These are phyloP conservation scores for Nicotiana rustica DNA, from an alignment of 305 asterid species.

Conservation along the genomic window DNA sequence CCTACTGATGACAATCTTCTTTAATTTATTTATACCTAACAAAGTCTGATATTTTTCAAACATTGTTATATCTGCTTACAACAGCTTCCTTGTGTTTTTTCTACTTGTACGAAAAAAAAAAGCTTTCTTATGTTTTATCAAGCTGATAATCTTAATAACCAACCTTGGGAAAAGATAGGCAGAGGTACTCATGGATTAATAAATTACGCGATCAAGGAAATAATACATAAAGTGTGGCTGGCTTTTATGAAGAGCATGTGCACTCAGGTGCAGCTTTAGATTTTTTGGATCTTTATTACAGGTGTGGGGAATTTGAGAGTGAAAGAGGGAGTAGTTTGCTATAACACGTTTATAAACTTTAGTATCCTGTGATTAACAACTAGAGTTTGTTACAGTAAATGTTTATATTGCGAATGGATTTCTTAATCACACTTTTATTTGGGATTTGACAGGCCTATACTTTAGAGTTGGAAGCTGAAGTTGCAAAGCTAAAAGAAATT, in stretches of 20 bases:
- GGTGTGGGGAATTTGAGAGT: neutral
- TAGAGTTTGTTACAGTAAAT: neutral
- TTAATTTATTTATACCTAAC: neutral
- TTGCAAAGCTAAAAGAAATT: slow-evolving; percentile 74
- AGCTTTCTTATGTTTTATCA: neutral
- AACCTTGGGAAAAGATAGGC: neutral
- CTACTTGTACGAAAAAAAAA: too few relatives aligned
- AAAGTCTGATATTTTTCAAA: neutral
- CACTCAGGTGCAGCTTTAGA: neutral
- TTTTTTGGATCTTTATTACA: neutral
- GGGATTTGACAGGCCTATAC: slow-evolving; percentile 75
- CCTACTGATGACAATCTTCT: neutral
- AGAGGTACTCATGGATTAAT: neutral
- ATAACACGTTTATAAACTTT: neutral
- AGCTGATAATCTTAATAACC: slow-evolving; percentile 1
- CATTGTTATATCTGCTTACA: neutral
- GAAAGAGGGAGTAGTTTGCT: neutral
- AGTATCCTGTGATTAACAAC: neutral
- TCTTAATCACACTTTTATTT: slow-evolving; percentile 9
- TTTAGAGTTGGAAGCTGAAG: slow-evolving; percentile 91
- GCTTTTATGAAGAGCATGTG: neutral
- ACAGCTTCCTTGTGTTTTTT: neutral
- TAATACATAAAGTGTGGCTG: neutral
- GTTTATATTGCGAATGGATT: slow-evolving; percentile 31
- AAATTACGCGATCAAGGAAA: neutral